phyloP scores from a whole-genome alignment of 1,139 yeast species.

The Hyphopichia khmerensis region DNA sequence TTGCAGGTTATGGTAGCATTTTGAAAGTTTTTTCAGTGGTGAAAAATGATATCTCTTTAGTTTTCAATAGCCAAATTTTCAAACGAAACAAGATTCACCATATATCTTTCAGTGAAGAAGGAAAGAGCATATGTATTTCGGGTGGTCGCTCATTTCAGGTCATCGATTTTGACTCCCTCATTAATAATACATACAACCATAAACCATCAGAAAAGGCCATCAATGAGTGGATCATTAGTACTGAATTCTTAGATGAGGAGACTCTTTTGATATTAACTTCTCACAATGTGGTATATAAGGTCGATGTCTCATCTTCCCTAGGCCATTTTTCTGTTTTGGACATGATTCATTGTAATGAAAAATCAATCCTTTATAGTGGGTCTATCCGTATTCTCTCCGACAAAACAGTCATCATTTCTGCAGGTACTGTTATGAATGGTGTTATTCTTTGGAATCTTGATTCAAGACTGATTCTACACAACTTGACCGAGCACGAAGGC shows the following conservation, averaged over 20 bases:
- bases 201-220: conserved; percentile 44
- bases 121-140: conserved; percentile 44
- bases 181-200: conserved; percentile 6
- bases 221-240: conserved; percentile 77
- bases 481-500: conserved; percentile 78
- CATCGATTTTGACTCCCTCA: conserved; percentile 25
- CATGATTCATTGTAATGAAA: conserved; percentile 60
- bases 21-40: conserved; percentile 52
- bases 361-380: conserved; percentile 87
- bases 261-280: conserved; percentile 65
- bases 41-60: conserved; percentile 35
- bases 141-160: conserved; percentile 75
- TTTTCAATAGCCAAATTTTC: conserved; percentile 51
- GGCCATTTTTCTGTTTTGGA: conserved; percentile 25
- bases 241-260: conserved; percentile 44
- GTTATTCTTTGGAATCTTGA: conserved; percentile 71
- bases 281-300: conserved; percentile 66
- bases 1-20: conserved; percentile 77
- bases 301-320: conserved; percentile 27
- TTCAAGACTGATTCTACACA: conserved; percentile 46
- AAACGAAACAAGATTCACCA: conserved; percentile 78
- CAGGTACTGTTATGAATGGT: conserved; percentile 94
- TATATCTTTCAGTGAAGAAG: conserved; percentile 40
- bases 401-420: conserved; percentile 58
- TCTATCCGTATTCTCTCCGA: conserved; percentile 51